Percentiles rank a stretch among this genome's conserved stretches.
Evolutionary conservation across 805 yeast genomes (phyloP).

Genomic region (Sugiyamaella americana): DNA sequence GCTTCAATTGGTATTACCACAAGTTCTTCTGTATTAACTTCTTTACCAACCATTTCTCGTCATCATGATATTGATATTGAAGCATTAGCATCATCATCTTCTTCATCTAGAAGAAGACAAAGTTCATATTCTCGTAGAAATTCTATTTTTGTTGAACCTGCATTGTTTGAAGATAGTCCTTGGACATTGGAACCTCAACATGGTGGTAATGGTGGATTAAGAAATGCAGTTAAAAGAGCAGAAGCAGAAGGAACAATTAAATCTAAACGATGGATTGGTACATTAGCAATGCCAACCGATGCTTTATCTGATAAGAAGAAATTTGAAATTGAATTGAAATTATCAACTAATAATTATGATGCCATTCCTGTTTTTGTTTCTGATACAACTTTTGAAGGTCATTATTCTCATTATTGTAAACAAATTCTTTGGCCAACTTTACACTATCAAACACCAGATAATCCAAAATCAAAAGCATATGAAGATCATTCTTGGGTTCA

Average conservation of each 20-base stretch:
- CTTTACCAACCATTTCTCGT: slow-evolving; percentile 9
- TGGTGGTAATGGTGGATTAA: slow-evolving; percentile 83
- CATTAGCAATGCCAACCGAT: slow-evolving; percentile 87
- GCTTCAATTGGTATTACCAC: slow-evolving; percentile 15
- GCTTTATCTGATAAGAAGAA: slow-evolving; percentile 56
- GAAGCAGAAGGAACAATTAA: slow-evolving; percentile 27
- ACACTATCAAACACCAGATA: slow-evolving; percentile 90
- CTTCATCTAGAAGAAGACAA: slow-evolving; percentile 3
- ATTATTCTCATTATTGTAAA: slow-evolving; percentile 85
- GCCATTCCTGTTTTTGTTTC: slow-evolving; percentile 64
- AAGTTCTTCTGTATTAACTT: background rate
- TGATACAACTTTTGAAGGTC: slow-evolving; percentile 82
- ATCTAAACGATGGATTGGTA: slow-evolving; percentile 73
- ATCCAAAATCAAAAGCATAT: slow-evolving; percentile 88
- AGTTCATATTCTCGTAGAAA: slow-evolving; percentile 5
- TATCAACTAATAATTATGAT: slow-evolving; percentile 42
- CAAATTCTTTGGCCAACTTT: slow-evolving; percentile 95
- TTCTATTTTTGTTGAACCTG: background rate
- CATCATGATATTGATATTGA: background rate
- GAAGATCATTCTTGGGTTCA: slow-evolving; percentile 93
- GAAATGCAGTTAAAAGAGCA: slow-evolving; percentile 72
- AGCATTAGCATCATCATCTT: background rate
- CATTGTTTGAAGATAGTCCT: slow-evolving; percentile 40
- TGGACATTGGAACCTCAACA: slow-evolving; percentile 67
- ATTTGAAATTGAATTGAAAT: slow-evolving; percentile 43